Evolutionary conservation across 129 eudicot species (phyloP).

Genomic region (Helianthus annuus): HanXRQr2.0-SUNRISE NC_035434.2:89018949-89019448

Average conservation of each 20-base stretch:
- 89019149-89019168: no score
- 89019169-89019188: no score
- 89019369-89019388: background rate
- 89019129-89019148: no score
- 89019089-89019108: no score
- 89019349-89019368: background rate
- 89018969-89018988: conserved; percentile 91
- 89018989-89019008: conserved; percentile 90
- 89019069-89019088: no score
- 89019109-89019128: no score
- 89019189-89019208: no score
- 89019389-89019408: conserved; percentile 71
- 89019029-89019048: no score
- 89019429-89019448: conserved; percentile 66
- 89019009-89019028: conserved; percentile 90
- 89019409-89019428: conserved; percentile 83
- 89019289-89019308: conserved; percentile 76
- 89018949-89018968: conserved; percentile 97
- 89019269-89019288: conserved; percentile 67
- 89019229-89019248: no score
- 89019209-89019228: no score
- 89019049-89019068: no score
- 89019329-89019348: background rate
- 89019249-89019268: no score
- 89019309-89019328: conserved; percentile 52